These are phyloP conservation scores for Endothia cerciana DNA, from an alignment of 2,329 filamentous ascomycete species.

Conservation along the genomic window DNA sequence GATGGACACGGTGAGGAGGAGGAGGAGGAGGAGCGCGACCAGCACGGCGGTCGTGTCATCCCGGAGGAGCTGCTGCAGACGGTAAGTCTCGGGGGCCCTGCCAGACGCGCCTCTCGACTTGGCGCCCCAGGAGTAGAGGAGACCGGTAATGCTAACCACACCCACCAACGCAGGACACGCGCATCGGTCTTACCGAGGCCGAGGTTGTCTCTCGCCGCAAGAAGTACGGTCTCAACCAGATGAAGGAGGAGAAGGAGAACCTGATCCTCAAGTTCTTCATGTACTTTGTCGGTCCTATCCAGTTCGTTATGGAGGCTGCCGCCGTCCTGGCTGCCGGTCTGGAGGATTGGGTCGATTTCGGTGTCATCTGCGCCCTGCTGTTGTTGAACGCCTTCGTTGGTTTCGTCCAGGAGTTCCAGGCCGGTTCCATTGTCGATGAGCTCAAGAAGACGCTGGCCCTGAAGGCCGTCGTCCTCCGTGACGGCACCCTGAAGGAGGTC, in stretches of 20 bases:
- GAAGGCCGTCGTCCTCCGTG: conserved; percentile 85
- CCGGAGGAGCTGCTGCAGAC: conserved; percentile 80
- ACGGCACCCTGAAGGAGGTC: conserved; percentile 76
- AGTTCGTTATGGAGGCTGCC: conserved; percentile 79
- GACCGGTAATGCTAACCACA: conserved; percentile 12
- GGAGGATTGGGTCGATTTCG: conserved; percentile 89
- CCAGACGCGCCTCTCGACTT: background rate
- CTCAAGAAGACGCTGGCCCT: conserved; percentile 88
- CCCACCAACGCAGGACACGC: conserved; percentile 23
- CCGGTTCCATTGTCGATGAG: conserved; percentile 87
- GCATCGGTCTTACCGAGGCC: conserved; percentile 64
- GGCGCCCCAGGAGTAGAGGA: too few species aligned
- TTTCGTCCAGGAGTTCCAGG: conserved; percentile 89
- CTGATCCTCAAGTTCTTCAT: conserved; percentile 78
- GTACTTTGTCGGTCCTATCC: conserved; percentile 87
- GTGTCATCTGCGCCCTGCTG: conserved; percentile 83
- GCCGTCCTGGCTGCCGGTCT: conserved; percentile 70
- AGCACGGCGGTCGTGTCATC: conserved; percentile 61
- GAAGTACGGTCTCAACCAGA: conserved; percentile 83
- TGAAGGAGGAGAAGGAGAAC: conserved; percentile 92
- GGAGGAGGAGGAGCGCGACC: conserved; percentile 52
- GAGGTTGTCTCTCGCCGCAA: conserved; percentile 68
- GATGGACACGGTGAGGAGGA: conserved; percentile 70
- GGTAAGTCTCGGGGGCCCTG: conserved; percentile 34
- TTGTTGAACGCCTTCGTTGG: conserved; percentile 84